A percentile compares a stretch with the other conserved stretches of the same genome.
Evolutionary conservation across 352 stramenopile species (phyloP).

Genomic region (Chrysophaeum taylorii): DNA sequence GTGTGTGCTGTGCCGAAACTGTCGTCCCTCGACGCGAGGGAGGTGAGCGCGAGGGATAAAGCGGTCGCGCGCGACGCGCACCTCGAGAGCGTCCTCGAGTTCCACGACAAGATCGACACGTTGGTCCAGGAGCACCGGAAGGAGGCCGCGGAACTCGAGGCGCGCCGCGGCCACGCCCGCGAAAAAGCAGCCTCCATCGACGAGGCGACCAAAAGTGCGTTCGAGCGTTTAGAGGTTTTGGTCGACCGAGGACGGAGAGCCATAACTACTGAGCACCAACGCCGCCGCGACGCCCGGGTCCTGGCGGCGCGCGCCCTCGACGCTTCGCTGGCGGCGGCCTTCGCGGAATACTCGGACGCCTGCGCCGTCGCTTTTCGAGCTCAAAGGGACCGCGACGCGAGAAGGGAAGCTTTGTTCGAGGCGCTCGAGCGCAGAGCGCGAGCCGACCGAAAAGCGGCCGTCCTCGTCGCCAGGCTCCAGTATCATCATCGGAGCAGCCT

Average conservation of each 20-base stretch:
- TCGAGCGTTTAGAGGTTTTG: constrained; percentile 48
- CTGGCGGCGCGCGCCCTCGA: not conserved
- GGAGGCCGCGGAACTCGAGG: constrained; percentile 44
- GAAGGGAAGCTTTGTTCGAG: not conserved
- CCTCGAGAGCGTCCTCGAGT: constrained; percentile 39
- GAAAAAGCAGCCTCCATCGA: constrained; percentile 38
- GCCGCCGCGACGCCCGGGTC: constrained; percentile 24
- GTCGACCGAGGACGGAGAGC: constrained; percentile 39
- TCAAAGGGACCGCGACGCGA: not conserved
- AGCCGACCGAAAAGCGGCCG: not conserved
- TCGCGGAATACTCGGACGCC: not conserved
- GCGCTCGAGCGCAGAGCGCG: not conserved
- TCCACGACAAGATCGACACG: constrained; percentile 52
- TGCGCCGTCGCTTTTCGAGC: not conserved
- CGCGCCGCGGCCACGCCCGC: constrained; percentile 33
- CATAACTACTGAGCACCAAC: constrained; percentile 42
- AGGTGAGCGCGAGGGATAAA: not conserved
- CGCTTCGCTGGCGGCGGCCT: not conserved
- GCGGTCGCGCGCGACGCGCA: not conserved
- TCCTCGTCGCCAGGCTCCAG: not conserved
- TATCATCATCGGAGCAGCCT: no score
- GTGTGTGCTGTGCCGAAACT: constrained; percentile 59
- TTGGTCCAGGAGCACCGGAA: constrained; percentile 48
- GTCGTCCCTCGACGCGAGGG: constrained; percentile 40
- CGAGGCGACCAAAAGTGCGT: constrained; percentile 44